Evolutionary conservation across 2,329 filamentous ascomycete species (phyloP).

Genomic region (Immersiporthe knoxdaviesiana): DNA sequence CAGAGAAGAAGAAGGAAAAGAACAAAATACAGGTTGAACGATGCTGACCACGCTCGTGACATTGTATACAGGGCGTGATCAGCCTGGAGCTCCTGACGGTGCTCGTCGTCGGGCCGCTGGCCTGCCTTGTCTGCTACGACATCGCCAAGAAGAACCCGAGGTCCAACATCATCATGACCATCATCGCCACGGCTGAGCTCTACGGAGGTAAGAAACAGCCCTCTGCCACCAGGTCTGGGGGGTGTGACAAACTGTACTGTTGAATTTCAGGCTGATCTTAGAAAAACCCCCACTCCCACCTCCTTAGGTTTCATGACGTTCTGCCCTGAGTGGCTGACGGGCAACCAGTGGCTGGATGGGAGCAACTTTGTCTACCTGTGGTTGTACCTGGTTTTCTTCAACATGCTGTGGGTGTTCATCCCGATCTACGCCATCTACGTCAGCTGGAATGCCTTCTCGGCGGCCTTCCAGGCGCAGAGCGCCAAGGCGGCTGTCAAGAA

Average conservation of each 20-base stretch:
- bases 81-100: constrained; percentile 70
- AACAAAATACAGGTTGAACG: neutral
- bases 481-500: constrained; percentile 19
- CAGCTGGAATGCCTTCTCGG: constrained; percentile 26
- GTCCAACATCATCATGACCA: constrained; percentile 64
- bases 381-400: constrained; percentile 72
- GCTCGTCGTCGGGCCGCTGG: constrained; percentile 63
- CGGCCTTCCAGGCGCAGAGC: constrained; percentile 25
- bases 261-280: neutral
- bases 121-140: constrained; percentile 63
- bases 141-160: constrained; percentile 58
- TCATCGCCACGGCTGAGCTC: constrained; percentile 67
- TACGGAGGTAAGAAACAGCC: constrained; percentile 57
- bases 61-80: constrained; percentile 54
- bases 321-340: constrained; percentile 69
- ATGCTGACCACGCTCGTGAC: constrained; percentile 9
- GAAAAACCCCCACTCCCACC: neutral
- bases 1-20: neutral
- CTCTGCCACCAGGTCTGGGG: no score
- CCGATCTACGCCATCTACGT: constrained; percentile 61
- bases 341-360: constrained; percentile 63
- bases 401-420: constrained; percentile 68
- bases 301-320: constrained; percentile 69
- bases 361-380: constrained; percentile 71
- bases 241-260: no score